These are phyloP conservation scores for Bruguiera sexangula DNA, from an alignment of 345 rosid genomes.

Conservation along the genomic window DNA sequence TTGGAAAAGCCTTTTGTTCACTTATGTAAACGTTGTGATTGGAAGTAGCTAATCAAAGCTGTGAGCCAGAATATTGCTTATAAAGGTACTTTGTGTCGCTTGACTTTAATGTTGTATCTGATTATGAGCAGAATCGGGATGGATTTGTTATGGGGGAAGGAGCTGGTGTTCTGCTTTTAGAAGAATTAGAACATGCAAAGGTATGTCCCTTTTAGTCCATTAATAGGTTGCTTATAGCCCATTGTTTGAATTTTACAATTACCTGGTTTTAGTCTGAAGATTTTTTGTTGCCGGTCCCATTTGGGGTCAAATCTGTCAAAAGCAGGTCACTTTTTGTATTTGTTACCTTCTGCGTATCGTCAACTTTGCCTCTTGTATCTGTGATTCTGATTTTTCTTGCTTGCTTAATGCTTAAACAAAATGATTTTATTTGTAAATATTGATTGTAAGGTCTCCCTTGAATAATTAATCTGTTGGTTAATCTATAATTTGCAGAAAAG, in stretches of 20 bases:
- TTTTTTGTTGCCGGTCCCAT: not conserved
- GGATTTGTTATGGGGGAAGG: constrained; percentile 95
- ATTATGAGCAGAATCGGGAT: constrained; percentile 59
- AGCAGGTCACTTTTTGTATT: not conserved
- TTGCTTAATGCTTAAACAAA: not conserved
- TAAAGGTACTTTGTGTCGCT: no score
- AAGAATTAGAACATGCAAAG: constrained; percentile 90
- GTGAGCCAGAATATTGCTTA: not conserved
- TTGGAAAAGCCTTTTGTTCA: not conserved
- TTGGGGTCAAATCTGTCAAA: not conserved
- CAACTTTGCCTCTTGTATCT: not conserved
- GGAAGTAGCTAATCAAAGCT: constrained; percentile 6
- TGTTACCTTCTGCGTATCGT: not conserved
- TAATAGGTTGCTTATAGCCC: not conserved
- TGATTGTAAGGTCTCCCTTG: not conserved
- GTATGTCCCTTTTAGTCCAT: constrained; percentile 28
- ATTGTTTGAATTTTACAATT: not conserved
- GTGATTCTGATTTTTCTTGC: not conserved
- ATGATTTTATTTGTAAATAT: not conserved
- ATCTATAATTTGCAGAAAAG: constrained; percentile 42
- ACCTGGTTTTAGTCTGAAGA: not conserved
- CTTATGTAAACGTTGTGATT: not conserved
- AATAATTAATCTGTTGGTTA: not conserved
- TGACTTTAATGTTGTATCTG: constrained; percentile 8
- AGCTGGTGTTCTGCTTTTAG: constrained; percentile 84